Conservation (phyloP, 306 rosid genomes). For the Prunus dulcis region DNA sequence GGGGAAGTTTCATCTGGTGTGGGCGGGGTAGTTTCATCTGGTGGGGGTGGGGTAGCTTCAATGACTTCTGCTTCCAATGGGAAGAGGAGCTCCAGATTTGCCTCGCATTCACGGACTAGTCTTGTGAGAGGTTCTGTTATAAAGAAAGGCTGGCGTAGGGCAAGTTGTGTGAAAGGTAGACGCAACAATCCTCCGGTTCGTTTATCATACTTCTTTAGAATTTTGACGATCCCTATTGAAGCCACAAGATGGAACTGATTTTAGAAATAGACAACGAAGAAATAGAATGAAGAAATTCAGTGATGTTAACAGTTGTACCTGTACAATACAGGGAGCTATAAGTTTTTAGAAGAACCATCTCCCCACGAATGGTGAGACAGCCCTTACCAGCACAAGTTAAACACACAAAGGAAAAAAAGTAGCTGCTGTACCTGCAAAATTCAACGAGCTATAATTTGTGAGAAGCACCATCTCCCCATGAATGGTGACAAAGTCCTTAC, state of each 20-base stretch:
- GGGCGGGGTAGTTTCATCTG: constrained; percentile 45
- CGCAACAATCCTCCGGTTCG: constrained; percentile 82
- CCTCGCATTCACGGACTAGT: constrained; percentile 83
- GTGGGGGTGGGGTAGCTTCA: constrained; percentile 45
- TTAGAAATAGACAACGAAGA: constrained; percentile 12
- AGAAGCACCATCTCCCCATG: constrained; percentile 99
- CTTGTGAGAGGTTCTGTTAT: constrained; percentile 79
- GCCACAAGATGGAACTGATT: constrained; percentile 23
- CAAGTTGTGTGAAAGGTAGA: constrained; percentile 78
- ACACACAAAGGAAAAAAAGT: neutral
- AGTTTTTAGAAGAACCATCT: constrained; percentile 19
- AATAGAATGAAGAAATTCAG: neutral
- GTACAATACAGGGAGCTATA: constrained; percentile 10
- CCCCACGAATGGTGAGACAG: constrained; percentile 8
- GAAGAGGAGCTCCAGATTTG: constrained; percentile 84
- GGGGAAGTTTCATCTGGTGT: constrained; percentile 15
- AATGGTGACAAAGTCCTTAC: constrained; percentile 87
- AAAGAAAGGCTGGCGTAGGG: constrained; percentile 77
- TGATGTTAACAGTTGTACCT: neutral
- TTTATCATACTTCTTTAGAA: constrained; percentile 91
- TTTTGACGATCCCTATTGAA: constrained; percentile 75
- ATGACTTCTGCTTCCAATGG: constrained; percentile 86
- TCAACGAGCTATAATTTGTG: constrained; percentile 87
- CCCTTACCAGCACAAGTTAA: constrained; percentile 7
- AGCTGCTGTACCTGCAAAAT: constrained; percentile 72